Base-by-base conservation (phyloP, 2,329 filamentous ascomycete species). In the Cladosporium halotolerans region DNA sequence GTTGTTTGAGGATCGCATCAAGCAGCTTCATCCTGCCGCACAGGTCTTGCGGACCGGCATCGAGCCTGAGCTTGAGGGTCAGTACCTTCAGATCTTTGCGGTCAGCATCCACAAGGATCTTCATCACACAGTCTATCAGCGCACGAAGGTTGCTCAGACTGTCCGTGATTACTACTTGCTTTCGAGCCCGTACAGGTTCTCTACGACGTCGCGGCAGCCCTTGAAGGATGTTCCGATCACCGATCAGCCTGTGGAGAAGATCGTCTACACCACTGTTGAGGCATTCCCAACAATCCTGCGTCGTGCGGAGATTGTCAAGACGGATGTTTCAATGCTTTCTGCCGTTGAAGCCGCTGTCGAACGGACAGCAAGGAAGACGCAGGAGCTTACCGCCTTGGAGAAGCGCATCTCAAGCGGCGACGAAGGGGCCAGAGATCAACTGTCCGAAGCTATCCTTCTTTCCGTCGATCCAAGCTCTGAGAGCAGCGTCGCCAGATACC, bases 291-390 rank as follows among this genome's bases (percentile, higher is more conserved):
- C 91, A 1, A 95, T 97, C 45, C 74, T 96, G 23, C 82, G 89
- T 32, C 82, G 91, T 52, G 95, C 89, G 62, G 91, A 96, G 71
- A 87, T 97, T 56, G 73, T 95, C 11, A 76, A 81, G 6, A 77
- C 80, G 1, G 80, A 84, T 14, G 84, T 85, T 45, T 69, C 89
- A 14, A 78, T 78, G 9, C 76, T 96, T 23, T 80, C 80, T 32
- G 84, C 91, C 6, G 76, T 93, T 55, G 87, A 96, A 70, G 91
- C 89, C n/a, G 92, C 87, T 0, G 77, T 97, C 56, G 92, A 97
- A 68, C 84, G 92, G 13, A 92, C 93, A 32, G 85, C 89, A 62
- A 83, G 91, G 55, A 96, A 96, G 75, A 95, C 92, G 1, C 82
- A 88, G 55, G 92, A 97, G 70, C 81, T 97, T 73, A 76, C 82